Percentiles rank a stretch among this genome's conserved stretches.
phyloP scores from a whole-genome alignment of 23 red algal species.

The Gracilaria caudata region DNA sequence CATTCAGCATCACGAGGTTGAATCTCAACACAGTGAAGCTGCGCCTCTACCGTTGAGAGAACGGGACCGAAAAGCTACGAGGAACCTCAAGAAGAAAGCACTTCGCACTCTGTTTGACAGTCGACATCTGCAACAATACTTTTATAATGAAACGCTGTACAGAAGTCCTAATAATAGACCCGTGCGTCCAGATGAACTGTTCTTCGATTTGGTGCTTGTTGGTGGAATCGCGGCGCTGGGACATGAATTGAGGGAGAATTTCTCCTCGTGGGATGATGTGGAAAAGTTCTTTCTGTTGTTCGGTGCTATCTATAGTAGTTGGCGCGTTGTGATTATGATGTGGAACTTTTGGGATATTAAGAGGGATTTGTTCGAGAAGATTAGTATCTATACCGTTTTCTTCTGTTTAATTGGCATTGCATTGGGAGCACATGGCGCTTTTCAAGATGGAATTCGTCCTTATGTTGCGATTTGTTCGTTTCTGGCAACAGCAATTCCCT shows the following conservation, averaged over 20 bases:
- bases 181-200: conserved; percentile 55
- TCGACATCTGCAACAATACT: conserved; percentile 69
- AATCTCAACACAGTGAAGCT: conserved; percentile 16
- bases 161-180: conserved; percentile 26
- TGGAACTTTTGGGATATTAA: conserved; percentile 66
- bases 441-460: conserved; percentile 50
- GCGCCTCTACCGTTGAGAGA: conserved; percentile 15
- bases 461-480: conserved; percentile 63
- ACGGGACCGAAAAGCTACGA: not conserved
- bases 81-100: conserved; percentile 16
- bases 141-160: conserved; percentile 34
- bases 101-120: conserved; percentile 15
- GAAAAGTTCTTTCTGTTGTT: conserved; percentile 81
- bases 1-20: conserved; percentile 24
- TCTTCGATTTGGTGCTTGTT: conserved; percentile 70
- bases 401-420: conserved; percentile 55
- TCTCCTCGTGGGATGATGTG: conserved; percentile 53
- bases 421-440: conserved; percentile 63
- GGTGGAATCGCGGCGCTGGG: conserved; percentile 62
- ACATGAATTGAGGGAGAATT: conserved; percentile 64
- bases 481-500: conserved; percentile 41
- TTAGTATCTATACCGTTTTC: conserved; percentile 44
- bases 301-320: conserved; percentile 68
- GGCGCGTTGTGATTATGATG: conserved; percentile 60
- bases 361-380: conserved; percentile 68